Evolutionary conservation across 331 rosid species (phyloP).

Genomic region (Dryas integrifolia): DNA sequence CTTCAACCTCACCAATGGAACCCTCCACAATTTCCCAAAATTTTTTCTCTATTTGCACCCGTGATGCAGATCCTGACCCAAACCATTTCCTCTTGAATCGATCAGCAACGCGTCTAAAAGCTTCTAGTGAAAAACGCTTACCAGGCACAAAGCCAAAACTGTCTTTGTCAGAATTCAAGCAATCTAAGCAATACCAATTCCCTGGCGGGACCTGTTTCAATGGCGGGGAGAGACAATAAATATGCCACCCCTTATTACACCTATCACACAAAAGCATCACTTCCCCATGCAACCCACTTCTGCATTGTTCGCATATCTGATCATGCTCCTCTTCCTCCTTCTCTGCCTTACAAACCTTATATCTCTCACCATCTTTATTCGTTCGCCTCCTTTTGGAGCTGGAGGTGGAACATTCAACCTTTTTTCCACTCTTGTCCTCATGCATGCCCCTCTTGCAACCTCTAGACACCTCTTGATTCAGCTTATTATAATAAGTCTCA

Average conservation of each 20-base stretch:
- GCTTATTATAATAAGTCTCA: conserved; percentile 48
- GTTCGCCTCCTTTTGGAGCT: conserved; percentile 53
- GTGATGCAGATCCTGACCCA: conserved; percentile 75
- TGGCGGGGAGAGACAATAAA: conserved; percentile 89
- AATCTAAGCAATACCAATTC: conserved; percentile 92
- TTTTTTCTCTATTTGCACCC: conserved; percentile 84
- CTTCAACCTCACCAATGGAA: conserved; percentile 83
- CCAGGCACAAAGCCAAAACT: conserved; percentile 96
- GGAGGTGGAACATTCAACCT: conserved; percentile 32
- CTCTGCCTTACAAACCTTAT: conserved; percentile 36
- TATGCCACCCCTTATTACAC: conserved; percentile 97
- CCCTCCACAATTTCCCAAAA: conserved; percentile 99
- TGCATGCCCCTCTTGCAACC: conserved; percentile 47
- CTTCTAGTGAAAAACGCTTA: conserved; percentile 62
- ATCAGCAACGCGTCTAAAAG: conserved; percentile 76
- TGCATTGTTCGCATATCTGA: conserved; percentile 93
- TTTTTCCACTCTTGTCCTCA: conserved; percentile 38
- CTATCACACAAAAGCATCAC: conserved; percentile 96
- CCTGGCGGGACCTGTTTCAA: conserved; percentile 77
- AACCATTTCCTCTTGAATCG: conserved; percentile 92
- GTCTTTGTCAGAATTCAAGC: conserved; percentile 86
- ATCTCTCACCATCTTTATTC: conserved; percentile 38
- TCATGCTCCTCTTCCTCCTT: conserved; percentile 56
- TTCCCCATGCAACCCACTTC: conserved; percentile 95
- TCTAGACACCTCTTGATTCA: conserved; percentile 37